Evolutionary conservation across 2,329 filamentous ascomycete genomes (phyloP).

Genomic region (Neobulgaria alba): DNA sequence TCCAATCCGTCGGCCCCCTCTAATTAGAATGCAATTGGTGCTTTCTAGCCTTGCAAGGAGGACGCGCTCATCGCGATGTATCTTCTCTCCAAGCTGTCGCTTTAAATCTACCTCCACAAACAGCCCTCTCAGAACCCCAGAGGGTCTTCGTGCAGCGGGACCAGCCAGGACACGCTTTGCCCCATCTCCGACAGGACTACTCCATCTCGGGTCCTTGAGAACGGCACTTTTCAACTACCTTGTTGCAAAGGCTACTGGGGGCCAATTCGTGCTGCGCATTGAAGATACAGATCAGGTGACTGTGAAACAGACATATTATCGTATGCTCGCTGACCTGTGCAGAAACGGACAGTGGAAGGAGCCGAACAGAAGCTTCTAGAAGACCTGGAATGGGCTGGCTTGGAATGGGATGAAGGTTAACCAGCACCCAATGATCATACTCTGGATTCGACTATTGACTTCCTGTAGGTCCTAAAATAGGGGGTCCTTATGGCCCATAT

Average conservation of each 20-base stretch:
- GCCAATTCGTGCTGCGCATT: constrained; percentile 82
- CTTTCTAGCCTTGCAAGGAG: too few relatives aligned
- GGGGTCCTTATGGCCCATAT: constrained; percentile 78
- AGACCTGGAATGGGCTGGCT: constrained; percentile 80
- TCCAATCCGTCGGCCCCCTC: too few relatives aligned
- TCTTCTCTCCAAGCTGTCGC: too few relatives aligned
- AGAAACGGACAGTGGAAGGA: constrained; percentile 74
- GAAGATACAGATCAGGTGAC: constrained; percentile 89
- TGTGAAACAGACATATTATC: constrained; percentile 3
- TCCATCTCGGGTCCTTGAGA: constrained; percentile 84
- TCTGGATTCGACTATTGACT: constrained; percentile 8
- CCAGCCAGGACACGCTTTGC: constrained; percentile 81
- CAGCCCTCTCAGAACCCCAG: too few relatives aligned
- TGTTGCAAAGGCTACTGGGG: constrained; percentile 76
- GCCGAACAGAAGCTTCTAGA: constrained; percentile 70
- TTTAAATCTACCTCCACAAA: too few relatives aligned
- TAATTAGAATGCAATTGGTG: too few relatives aligned
- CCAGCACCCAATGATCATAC: background rate
- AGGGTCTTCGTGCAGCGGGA: constrained; percentile 37
- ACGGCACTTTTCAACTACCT: constrained; percentile 96
- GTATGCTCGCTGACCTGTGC: constrained; percentile 26
- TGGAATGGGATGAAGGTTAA: constrained; percentile 86
- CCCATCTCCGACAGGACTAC: constrained; percentile 86
- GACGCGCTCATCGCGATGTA: too few relatives aligned
- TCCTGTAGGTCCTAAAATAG: constrained; percentile 62